Evolutionary conservation across 768 basidiomycete genomes (phyloP).

Genomic region (Kondoa subrosea): DNA sequence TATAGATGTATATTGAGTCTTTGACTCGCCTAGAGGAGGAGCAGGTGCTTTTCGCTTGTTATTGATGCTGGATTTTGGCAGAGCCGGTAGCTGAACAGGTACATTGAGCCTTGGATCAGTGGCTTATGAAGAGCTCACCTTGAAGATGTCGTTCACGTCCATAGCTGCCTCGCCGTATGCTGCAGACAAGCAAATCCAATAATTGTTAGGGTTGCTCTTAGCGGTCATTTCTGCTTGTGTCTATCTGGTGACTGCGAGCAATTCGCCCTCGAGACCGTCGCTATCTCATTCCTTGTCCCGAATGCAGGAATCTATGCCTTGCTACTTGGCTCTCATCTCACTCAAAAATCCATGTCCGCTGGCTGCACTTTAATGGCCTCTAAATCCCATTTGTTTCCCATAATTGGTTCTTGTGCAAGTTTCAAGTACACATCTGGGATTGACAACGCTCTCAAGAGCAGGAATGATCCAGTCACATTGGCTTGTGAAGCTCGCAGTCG

Average conservation of each 20-base stretch:
- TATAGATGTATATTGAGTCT: too few species aligned
- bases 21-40: slow-evolving; percentile 40
- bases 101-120: slow-evolving; percentile 37
- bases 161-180: slow-evolving; percentile 5
- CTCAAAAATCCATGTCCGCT: not conserved
- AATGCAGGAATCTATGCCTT: not conserved
- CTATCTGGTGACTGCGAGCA: not conserved
- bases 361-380: not conserved
- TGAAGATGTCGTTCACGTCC: slow-evolving; percentile 26
- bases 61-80: not conserved
- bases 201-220: not conserved
- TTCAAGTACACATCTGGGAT: not conserved
- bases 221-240: not conserved
- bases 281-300: not conserved
- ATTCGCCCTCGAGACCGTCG: not conserved
- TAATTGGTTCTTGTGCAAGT: not conserved
- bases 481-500: not conserved
- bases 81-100: slow-evolving; percentile 33
- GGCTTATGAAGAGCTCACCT: slow-evolving; percentile 6
- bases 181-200: too few species aligned
- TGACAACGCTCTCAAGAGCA: not conserved
- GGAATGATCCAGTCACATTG: not conserved
- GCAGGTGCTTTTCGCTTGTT: slow-evolving; percentile 62
- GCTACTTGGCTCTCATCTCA: not conserved
- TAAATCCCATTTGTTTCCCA: not conserved